Percentiles rank a stretch among this genome's conserved stretches.
phyloP scores from a whole-genome alignment of 768 basidiomycete species.

The Phylloporus arenicola region DNA sequence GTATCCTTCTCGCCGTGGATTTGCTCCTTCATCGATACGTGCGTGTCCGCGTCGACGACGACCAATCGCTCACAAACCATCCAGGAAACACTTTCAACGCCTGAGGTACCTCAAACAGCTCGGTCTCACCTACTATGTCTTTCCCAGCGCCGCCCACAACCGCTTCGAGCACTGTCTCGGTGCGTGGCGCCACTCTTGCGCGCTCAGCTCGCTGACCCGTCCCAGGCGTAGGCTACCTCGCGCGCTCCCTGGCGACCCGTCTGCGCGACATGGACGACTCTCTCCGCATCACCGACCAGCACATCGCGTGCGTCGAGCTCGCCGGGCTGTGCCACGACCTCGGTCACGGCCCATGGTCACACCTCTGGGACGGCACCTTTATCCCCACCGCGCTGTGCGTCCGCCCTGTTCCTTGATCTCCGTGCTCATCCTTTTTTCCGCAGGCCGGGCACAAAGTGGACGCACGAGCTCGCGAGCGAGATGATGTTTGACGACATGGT shows the following conservation, averaged over 20 bases:
- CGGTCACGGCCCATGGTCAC: constrained; percentile 82
- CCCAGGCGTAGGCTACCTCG: constrained; percentile 70
- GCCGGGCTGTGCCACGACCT: constrained; percentile 83
- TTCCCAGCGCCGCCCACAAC: constrained; percentile 73
- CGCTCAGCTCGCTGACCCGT: constrained; percentile 1
- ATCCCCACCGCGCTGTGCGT: constrained; percentile 64
- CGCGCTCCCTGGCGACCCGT: constrained; percentile 55
- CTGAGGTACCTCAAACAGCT: constrained; percentile 76
- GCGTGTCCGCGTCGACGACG: constrained; percentile 4
- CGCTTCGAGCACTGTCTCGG: constrained; percentile 85
- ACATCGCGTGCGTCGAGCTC: constrained; percentile 71
- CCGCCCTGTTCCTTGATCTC: no score
- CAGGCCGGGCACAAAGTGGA: constrained; percentile 52
- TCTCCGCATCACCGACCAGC: constrained; percentile 62
- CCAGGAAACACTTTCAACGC: constrained; percentile 70
- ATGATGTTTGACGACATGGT: constrained; percentile 78
- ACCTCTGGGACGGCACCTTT: constrained; percentile 74
- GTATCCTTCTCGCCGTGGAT: constrained; percentile 34
- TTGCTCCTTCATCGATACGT: constrained; percentile 66
- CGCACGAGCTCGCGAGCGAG: constrained; percentile 73
- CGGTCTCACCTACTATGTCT: constrained; percentile 70
- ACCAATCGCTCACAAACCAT: background rate
- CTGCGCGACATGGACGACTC: constrained; percentile 54
- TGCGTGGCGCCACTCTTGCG: constrained; percentile 27
- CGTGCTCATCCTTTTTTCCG: background rate